These are phyloP conservation scores for Ustulina deusta DNA, from an alignment of 2,329 filamentous ascomycete genomes.

Conservation along the genomic window DNA sequence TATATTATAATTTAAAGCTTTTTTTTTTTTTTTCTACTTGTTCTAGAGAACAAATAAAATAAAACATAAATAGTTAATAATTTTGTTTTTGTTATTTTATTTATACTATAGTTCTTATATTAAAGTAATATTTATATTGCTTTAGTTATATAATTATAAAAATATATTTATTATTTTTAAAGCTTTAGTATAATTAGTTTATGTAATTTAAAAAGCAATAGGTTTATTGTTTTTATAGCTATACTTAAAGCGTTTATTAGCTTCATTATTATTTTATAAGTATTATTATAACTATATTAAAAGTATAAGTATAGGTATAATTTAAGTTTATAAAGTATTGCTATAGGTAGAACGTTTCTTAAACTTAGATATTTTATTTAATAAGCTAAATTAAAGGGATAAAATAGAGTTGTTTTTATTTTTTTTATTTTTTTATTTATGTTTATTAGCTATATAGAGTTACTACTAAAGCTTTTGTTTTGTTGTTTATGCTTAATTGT, in stretches of 20 bases:
- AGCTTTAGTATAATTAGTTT: neutral
- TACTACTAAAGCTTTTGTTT: too few relatives aligned
- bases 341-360: neutral
- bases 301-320: slow-evolving; percentile 1
- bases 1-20: slow-evolving; percentile 3
- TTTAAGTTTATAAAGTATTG: neutral
- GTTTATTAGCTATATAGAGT: neutral
- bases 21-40: neutral
- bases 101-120: slow-evolving; percentile 2
- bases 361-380: neutral
- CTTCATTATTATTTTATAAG: too few relatives aligned
- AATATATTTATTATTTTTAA: neutral
- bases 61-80: neutral
- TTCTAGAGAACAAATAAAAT: neutral
- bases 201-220: neutral
- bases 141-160: neutral
- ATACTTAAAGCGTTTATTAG: too few relatives aligned
- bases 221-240: neutral
- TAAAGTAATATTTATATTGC: neutral
- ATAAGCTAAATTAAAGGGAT: neutral
- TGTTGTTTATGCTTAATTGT: too few relatives aligned
- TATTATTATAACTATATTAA: neutral
- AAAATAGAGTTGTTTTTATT: neutral
- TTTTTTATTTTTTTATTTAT: neutral
- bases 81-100: neutral